phyloP scores from a whole-genome alignment of 305 asterid genomes.

The Lippia alba region DNA sequence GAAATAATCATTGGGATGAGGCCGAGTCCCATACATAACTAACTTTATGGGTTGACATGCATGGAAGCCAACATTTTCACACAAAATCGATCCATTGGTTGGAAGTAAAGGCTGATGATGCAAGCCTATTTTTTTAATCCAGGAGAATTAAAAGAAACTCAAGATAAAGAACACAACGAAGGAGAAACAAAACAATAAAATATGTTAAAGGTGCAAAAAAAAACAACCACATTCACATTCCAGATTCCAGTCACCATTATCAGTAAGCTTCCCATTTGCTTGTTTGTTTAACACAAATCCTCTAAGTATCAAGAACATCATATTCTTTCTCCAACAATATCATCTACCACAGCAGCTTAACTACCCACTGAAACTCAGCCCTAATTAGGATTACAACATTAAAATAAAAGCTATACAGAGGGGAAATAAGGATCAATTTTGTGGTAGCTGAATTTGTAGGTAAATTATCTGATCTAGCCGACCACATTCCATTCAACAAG shows the following conservation, averaged over 20 bases:
- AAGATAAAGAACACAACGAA: background rate
- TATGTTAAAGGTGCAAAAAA: too few species aligned
- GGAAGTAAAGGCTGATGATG: constrained; percentile 6
- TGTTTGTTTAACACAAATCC: background rate
- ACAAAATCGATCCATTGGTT: constrained; percentile 1
- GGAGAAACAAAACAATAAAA: background rate
- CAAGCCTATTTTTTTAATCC: constrained; percentile 12
- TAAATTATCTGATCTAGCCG: constrained; percentile 25
- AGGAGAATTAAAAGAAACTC: background rate
- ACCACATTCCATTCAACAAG: constrained; percentile 30
- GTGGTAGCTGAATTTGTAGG: constrained; percentile 3
- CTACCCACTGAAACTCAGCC: background rate
- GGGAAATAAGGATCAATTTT: background rate
- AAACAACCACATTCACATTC: too few species aligned
- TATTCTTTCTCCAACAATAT: background rate
- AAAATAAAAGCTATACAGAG: background rate
- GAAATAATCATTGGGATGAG: background rate
- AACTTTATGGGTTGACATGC: background rate
- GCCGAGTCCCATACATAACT: constrained; percentile 2
- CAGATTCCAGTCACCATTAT: background rate
- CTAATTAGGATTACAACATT: constrained; percentile 19
- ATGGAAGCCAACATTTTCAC: background rate
- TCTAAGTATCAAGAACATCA: constrained; percentile 6
- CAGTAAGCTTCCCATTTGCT: background rate
- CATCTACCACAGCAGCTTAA: background rate